Conservation (phyloP, 2,329 filamentous ascomycete species). For the Raffaelea ambrosiae region DNA sequence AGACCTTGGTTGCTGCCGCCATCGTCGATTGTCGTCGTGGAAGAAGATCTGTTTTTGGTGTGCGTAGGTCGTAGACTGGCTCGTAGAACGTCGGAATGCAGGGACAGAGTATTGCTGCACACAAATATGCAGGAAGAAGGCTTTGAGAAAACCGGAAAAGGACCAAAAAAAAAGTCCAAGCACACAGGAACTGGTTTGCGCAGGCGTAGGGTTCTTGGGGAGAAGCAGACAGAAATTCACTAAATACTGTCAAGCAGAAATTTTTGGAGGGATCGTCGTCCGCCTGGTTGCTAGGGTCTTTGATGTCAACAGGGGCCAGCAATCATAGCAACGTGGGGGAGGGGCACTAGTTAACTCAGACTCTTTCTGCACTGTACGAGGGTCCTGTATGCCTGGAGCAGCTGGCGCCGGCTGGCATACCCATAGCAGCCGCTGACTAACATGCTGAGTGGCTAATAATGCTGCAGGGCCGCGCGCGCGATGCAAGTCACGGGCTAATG, state of each 20-base stretch:
- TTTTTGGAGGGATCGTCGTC: constrained; percentile 1
- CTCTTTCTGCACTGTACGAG: background rate
- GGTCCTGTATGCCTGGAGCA: background rate
- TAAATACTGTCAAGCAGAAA: background rate
- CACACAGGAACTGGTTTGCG: background rate
- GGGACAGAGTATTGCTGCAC: too few species aligned
- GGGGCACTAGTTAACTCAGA: constrained; percentile 3
- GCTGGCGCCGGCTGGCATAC: constrained; percentile 8
- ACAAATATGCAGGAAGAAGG: too few species aligned
- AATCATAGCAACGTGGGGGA: constrained; percentile 7
- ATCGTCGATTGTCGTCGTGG: constrained; percentile 16
- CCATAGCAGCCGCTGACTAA: constrained; percentile 7
- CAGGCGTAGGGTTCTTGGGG: too few species aligned
- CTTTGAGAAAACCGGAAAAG: too few species aligned
- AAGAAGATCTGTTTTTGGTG: too few species aligned
- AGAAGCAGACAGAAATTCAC: too few species aligned
- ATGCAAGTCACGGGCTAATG: constrained; percentile 7
- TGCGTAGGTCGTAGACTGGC: too few species aligned
- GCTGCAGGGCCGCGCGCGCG: background rate
- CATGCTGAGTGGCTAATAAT: background rate
- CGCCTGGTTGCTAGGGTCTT: constrained; percentile 9
- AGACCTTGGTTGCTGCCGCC: constrained; percentile 53
- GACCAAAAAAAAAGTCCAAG: background rate
- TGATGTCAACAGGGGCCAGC: background rate
- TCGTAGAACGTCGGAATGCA: too few species aligned